Base-by-base conservation (phyloP, 1,139 yeast species). In the Protomyces lactucae-debilis region DNA sequence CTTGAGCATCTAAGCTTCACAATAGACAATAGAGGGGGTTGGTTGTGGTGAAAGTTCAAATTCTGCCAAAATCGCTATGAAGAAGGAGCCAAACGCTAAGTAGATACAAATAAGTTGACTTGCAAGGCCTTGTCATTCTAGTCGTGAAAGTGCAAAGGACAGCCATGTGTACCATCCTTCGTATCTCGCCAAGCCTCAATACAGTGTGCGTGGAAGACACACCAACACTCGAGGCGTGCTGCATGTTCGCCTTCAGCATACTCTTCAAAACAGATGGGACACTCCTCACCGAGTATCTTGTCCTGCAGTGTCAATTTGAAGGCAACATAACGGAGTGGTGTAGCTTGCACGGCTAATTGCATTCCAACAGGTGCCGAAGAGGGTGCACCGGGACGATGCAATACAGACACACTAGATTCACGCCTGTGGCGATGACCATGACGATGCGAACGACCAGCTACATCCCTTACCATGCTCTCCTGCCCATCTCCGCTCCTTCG, bases 231-330 rank as follows among this genome's bases (percentile, higher is more conserved):
- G 65, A 95, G 77, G 48, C 99, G 78, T 0, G 96, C 98, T 16
- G 95, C 95, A 71, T 86, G 86, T 66, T 91, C 95, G 2, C 96
- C 97, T 0, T 91, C 89, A 61, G 77, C 77, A 73, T 92, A 83
- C 40, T 88, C 96, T 72, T 93, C 99, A 69, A 92, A 83, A 73
- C 99, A 93, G 52, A 93, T 92, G 9, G 91, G 93, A 75, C 99
- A 93, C 73, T 93, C 99, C 55, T 81, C 80, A 51, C 81, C 85
- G 45, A 77, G 73, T 28, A 65, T 54, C 55, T 54, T 54, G 59
- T 60, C 59, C 12, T 39, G 43, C 35, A 52, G 52, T 10, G 60
- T 54, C 56, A 64, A 35, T 48, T 52, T 46, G 51, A 64, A 59
- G 18, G 60, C 40, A 53, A 60, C 61, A 39, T 51, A 57, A 23